phyloP scores from a whole-genome alignment of 2,329 filamentous ascomycete genomes.

The Trichoderma koningiopsis region DNA sequence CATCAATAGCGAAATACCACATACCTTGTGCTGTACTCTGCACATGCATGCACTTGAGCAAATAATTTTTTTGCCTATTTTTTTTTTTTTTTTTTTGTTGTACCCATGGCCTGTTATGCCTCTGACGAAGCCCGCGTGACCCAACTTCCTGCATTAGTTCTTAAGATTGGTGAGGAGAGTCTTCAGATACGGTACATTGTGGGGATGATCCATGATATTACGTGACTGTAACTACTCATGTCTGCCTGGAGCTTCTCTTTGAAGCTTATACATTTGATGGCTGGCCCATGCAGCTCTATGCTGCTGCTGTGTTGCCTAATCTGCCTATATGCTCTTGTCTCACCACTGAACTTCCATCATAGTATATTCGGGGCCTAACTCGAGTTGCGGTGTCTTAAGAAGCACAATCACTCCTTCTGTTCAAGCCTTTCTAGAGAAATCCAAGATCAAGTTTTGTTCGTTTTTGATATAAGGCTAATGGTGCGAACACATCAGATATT shows the following conservation, averaged over 20 bases:
- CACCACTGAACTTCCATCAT: not conserved
- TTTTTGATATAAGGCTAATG: not conserved
- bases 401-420: not conserved
- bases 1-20: slow-evolving; percentile 9
- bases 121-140: not conserved
- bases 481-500: not conserved
- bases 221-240: not conserved
- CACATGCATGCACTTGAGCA: not conserved
- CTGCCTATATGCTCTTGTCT: not conserved
- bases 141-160: not conserved
- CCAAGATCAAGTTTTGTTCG: not conserved
- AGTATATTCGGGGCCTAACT: not conserved
- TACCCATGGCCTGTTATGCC: not conserved
- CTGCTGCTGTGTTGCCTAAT: not conserved
- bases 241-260: not conserved
- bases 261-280: not conserved
- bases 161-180: not conserved
- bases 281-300: not conserved
- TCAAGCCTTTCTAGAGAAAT: not conserved
- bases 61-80: not conserved
- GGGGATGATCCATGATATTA: not conserved
- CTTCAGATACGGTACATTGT: not conserved
- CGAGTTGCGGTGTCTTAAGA: not conserved
- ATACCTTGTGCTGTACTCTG: not conserved
- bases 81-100: not conserved